A percentile compares a stretch with the other conserved stretches of the same genome.
Evolutionary conservation across 192 early-diverging fungal species (phyloP).

Genomic region (Geranomyces variabilis): DNA sequence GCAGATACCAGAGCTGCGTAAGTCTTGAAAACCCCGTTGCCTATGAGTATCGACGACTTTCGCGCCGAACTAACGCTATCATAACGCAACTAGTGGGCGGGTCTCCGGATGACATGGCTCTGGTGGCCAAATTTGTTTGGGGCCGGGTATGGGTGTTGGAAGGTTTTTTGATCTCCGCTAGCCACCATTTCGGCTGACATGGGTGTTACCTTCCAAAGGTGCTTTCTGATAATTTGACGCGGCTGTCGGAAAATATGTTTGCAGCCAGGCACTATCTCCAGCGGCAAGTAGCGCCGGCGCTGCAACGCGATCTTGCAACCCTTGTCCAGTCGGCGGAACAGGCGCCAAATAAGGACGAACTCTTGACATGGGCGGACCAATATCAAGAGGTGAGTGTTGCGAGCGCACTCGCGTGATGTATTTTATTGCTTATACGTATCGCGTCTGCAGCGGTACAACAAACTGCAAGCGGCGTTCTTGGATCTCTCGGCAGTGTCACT

Average conservation of each 20-base stretch:
- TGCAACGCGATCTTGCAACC: slow-evolving; percentile 53
- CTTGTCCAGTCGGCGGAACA: slow-evolving; percentile 38
- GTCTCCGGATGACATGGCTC: slow-evolving; percentile 52
- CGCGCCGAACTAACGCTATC: too few relatives aligned
- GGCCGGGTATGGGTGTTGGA: slow-evolving; percentile 19
- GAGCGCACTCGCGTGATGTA: neutral
- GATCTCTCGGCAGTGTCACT: slow-evolving; percentile 54
- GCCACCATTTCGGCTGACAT: too few relatives aligned
- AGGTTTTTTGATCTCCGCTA: too few relatives aligned
- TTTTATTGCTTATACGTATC: neutral
- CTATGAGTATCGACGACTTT: too few relatives aligned
- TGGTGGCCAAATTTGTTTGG: slow-evolving; percentile 69
- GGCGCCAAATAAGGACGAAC: slow-evolving; percentile 21
- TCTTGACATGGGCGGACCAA: slow-evolving; percentile 50
- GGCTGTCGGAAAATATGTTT: slow-evolving; percentile 65
- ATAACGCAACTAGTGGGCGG: slow-evolving; percentile 24
- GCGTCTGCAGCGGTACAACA: slow-evolving; percentile 10
- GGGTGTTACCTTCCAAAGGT: slow-evolving; percentile 28
- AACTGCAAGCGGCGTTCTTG: slow-evolving; percentile 43
- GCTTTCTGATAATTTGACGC: slow-evolving; percentile 66
- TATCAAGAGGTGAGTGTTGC: slow-evolving; percentile 25
- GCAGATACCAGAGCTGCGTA: slow-evolving; percentile 51
- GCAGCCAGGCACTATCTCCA: slow-evolving; percentile 65
- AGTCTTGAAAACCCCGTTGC: neutral
- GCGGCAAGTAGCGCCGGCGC: slow-evolving; percentile 56